A percentile compares a stretch with the other conserved stretches of the same genome.
These are phyloP conservation scores for Chenopodium quinoa DNA, from an alignment of 148 eudicot genomes.

Conservation along the genomic window DNA sequence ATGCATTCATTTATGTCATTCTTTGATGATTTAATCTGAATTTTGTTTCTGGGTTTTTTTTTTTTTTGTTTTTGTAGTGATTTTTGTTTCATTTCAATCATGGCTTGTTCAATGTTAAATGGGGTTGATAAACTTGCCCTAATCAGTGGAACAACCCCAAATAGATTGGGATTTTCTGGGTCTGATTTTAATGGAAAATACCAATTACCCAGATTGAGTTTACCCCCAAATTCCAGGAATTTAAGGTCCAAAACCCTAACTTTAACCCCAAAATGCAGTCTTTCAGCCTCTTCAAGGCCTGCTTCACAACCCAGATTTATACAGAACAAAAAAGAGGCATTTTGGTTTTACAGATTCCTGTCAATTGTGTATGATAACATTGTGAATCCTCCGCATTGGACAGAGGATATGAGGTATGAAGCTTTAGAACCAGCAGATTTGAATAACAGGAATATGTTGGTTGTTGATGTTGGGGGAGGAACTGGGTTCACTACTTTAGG, in stretches of 20 bases:
- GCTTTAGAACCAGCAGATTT: slow-evolving; percentile 88
- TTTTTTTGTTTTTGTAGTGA: slow-evolving; percentile 6
- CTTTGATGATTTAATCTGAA: neutral
- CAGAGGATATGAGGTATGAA: slow-evolving; percentile 85
- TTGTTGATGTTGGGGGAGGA: slow-evolving; percentile 94
- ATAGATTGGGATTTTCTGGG: slow-evolving; percentile 40
- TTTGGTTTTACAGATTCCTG: slow-evolving; percentile 87
- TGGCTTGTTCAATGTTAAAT: slow-evolving; percentile 67
- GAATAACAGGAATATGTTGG: slow-evolving; percentile 46
- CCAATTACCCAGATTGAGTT: slow-evolving; percentile 33
- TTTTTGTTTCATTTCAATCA: slow-evolving; percentile 5
- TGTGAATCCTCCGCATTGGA: slow-evolving; percentile 84
- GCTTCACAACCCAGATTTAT: slow-evolving; percentile 88
- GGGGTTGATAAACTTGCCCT: slow-evolving; percentile 53
- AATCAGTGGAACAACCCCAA: slow-evolving; percentile 30
- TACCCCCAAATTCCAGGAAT: slow-evolving; percentile 26
- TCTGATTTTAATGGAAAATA: slow-evolving; percentile 42
- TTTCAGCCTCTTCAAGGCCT: slow-evolving; percentile 68
- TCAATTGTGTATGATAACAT: slow-evolving; percentile 77
- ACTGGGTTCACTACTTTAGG: slow-evolving; percentile 88
- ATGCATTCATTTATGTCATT: neutral
- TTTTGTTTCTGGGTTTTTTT: slow-evolving; percentile 28
- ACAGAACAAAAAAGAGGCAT: slow-evolving; percentile 88
- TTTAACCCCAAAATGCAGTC: slow-evolving; percentile 54
- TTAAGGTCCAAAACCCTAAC: slow-evolving; percentile 37